Conservation (phyloP, 2,329 filamentous ascomycete species). For the Fusarium palustre region DNA sequence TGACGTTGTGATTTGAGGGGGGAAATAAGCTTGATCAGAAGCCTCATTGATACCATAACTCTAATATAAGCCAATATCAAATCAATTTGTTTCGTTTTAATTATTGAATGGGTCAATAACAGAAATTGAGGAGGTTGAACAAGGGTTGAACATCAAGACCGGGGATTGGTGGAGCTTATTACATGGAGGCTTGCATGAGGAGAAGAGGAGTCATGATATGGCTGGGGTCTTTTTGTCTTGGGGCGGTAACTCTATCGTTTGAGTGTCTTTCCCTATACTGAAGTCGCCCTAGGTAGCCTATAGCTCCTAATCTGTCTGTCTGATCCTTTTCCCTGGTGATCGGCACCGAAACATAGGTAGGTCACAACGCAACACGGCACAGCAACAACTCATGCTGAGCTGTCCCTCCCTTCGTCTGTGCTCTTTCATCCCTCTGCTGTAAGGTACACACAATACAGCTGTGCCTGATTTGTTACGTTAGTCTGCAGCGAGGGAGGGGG, state of each 20-base stretch:
- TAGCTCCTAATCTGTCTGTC: neutral
- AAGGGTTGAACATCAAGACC: neutral
- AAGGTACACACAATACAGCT: conserved; percentile 34
- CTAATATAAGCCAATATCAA: conserved; percentile 6
- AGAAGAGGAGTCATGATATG: conserved; percentile 35
- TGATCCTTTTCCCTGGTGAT: neutral
- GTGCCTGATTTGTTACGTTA: conserved; percentile 33
- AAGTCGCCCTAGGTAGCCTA: neutral
- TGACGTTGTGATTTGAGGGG: conserved; percentile 28
- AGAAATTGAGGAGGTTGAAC: conserved; percentile 29
- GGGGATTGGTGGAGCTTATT: conserved; percentile 31
- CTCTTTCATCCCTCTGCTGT: conserved; percentile 28
- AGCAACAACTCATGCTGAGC: conserved; percentile 14
- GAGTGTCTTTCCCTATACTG: neutral
- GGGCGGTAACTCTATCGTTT: conserved; percentile 21
- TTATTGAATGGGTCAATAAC: conserved; percentile 10
- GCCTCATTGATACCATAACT: conserved; percentile 16
- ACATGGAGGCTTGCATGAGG: conserved; percentile 22
- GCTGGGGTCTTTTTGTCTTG: conserved; percentile 5
- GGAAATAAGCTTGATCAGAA: conserved; percentile 30
- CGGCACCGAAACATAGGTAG: conserved; percentile 6
- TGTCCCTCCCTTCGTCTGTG: conserved; percentile 25
- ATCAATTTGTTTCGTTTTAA: conserved; percentile 20
- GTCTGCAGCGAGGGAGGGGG: conserved; percentile 15
- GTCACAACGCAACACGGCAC: neutral